Percentiles rank a stretch among this genome's conserved stretches.
Evolutionary conservation across 495 filamentous ascomycete species (phyloP).

Genomic region (Neurospora sp.): DNA sequence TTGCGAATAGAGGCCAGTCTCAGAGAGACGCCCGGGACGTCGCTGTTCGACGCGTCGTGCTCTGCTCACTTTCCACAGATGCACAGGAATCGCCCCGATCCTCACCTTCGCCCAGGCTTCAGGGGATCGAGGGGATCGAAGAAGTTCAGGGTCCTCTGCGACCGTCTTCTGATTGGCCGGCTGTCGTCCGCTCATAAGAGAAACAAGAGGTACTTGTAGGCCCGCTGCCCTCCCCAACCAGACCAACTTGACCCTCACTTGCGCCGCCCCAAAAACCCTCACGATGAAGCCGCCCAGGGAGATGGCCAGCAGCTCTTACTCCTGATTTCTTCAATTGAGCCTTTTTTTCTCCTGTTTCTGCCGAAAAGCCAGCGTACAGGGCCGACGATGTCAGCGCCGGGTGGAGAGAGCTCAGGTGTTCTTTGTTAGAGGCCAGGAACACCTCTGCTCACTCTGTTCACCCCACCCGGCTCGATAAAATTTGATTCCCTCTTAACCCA

Average conservation of each 20-base stretch:
- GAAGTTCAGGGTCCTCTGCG: constrained; percentile 15
- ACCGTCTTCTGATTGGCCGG: constrained; percentile 3
- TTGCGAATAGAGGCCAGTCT: not conserved
- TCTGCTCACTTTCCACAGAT: constrained; percentile 10
- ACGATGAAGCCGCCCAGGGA: not conserved
- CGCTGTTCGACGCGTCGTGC: not conserved
- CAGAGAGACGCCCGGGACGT: not conserved
- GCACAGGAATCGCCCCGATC: constrained; percentile 19
- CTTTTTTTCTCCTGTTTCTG: not conserved
- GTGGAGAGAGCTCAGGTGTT: not conserved
- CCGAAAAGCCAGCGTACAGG: not conserved
- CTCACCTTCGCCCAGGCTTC: not conserved
- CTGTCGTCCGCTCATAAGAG: not conserved
- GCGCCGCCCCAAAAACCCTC: not conserved
- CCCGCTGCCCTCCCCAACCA: not conserved
- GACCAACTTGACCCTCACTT: not conserved
- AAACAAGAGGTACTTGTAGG: not conserved
- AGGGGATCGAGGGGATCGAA: constrained; percentile 15
- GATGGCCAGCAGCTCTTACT: not conserved
- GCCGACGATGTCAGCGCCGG: not conserved
- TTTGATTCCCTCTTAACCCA: not conserved
- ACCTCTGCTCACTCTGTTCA: not conserved
- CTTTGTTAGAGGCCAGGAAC: not conserved
- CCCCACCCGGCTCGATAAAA: not conserved
- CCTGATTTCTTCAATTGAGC: constrained; percentile 2